Percentiles rank a stretch among this genome's conserved stretches.
Evolutionary conservation across 345 rosid genomes (phyloP).

Genomic region (Citrus sp.): DNA sequence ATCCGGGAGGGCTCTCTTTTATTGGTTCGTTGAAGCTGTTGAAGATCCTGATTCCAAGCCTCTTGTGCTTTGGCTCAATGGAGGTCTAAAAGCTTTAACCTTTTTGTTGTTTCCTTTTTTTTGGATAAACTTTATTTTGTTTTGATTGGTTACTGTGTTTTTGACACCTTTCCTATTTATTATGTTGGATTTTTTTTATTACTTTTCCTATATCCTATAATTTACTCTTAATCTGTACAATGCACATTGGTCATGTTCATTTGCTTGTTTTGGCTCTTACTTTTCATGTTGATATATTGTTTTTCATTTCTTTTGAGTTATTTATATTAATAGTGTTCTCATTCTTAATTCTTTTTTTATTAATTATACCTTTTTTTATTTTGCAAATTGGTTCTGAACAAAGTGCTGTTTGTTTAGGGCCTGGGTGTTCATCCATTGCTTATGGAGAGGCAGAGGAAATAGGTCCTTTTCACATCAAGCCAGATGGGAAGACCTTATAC

Average conservation of each 20-base stretch:
- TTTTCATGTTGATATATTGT: background rate
- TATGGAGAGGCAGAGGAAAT: constrained; percentile 90
- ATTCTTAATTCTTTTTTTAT: background rate
- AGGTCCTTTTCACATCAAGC: constrained; percentile 79
- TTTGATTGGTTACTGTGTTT: background rate
- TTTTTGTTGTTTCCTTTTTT: background rate
- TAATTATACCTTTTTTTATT: background rate
- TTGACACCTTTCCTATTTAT: background rate
- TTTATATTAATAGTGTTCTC: background rate
- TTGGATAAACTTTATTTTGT: background rate
- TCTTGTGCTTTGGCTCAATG: constrained; percentile 87
- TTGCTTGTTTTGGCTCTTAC: background rate
- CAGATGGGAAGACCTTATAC: constrained; percentile 78
- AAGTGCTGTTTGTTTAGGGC: constrained; percentile 45
- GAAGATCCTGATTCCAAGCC: constrained; percentile 83
- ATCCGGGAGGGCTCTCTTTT: constrained; percentile 74
- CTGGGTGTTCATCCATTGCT: constrained; percentile 94
- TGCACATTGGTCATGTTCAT: background rate
- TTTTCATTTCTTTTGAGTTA: background rate
- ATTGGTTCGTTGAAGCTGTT: constrained; percentile 77
- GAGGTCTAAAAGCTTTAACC: constrained; percentile 38
- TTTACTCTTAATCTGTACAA: background rate
- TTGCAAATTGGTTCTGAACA: constrained; percentile 8
- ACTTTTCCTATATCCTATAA: background rate
- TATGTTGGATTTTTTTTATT: background rate